Evolutionary conservation across 352 stramenopile species (phyloP).

Genomic region (Pythium chondricola): DNA sequence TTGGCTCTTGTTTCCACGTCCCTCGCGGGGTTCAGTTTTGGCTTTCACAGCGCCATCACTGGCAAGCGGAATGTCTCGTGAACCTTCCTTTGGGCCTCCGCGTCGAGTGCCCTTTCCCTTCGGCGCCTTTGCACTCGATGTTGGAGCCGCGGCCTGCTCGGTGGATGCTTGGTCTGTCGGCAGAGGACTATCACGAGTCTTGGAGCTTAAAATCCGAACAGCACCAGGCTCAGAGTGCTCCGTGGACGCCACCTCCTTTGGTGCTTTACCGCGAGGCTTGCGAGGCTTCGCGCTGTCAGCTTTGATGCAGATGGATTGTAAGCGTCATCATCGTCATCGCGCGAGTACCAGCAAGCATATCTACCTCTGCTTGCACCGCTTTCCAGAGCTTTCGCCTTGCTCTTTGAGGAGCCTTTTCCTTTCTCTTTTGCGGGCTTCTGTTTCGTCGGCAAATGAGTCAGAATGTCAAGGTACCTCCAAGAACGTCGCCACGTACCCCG

Average conservation of each 20-base stretch:
- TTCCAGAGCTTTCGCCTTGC: conserved; percentile 7
- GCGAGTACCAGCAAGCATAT: too few relatives aligned
- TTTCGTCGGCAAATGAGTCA: neutral
- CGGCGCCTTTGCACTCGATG: too few relatives aligned
- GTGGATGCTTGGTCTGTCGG: too few relatives aligned
- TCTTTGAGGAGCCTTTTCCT: conserved; percentile 10
- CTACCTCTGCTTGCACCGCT: conserved; percentile 5
- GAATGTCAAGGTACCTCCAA: neutral
- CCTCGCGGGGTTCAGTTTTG: conserved; percentile 3
- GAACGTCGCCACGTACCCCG: conserved; percentile 5
- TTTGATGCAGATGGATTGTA: neutral
- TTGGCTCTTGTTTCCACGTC: conserved; percentile 10
- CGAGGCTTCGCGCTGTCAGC: conserved; percentile 40
- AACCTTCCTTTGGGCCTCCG: too few relatives aligned
- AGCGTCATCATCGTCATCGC: too few relatives aligned
- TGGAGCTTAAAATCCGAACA: conserved; percentile 43
- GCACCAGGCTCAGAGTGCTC: conserved; percentile 31
- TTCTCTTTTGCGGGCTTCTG: conserved; percentile 16
- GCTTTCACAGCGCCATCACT: too few relatives aligned
- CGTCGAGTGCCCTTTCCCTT: too few relatives aligned
- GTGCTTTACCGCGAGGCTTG: conserved; percentile 27
- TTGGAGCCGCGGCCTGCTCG: too few relatives aligned
- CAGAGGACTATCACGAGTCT: conserved; percentile 7
- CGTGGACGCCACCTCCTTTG: conserved; percentile 23
- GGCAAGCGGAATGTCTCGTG: too few relatives aligned